phyloP scores from a whole-genome alignment of 2,329 filamentous ascomycete species.

The Aspergillus pseudoviridinutans region DNA sequence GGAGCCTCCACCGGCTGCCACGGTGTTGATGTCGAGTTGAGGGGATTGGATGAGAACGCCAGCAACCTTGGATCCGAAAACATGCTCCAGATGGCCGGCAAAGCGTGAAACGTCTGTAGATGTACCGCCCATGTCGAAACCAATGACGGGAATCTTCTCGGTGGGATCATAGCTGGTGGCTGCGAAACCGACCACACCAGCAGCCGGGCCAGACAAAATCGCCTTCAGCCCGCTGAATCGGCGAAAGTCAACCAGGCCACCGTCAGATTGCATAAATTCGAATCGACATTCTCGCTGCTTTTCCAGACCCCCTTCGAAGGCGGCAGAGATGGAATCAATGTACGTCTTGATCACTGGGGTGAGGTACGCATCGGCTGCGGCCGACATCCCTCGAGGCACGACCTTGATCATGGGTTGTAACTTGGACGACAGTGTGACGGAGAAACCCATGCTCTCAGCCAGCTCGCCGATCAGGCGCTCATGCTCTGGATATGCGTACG shows the following conservation, averaged over 20 bases:
- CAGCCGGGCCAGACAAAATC: constrained; percentile 87
- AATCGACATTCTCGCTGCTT: constrained; percentile 72
- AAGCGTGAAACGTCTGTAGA: constrained; percentile 86
- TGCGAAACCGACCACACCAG: constrained; percentile 89
- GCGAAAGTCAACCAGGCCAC: constrained; percentile 56
- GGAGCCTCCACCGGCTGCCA: constrained; percentile 73
- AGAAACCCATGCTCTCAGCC: constrained; percentile 74
- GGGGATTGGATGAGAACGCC: constrained; percentile 93
- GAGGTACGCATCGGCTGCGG: constrained; percentile 75
- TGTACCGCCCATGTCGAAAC: constrained; percentile 94
- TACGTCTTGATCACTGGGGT: constrained; percentile 77
- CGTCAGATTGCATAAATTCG: constrained; percentile 96
- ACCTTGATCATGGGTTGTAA: constrained; percentile 85
- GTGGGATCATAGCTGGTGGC: constrained; percentile 82
- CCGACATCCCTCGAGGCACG: constrained; percentile 71
- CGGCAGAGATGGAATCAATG: constrained; percentile 52
- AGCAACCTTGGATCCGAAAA: constrained; percentile 89
- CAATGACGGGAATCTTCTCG: constrained; percentile 81
- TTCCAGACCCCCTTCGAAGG: constrained; percentile 75
- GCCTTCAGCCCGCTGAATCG: constrained; percentile 80
- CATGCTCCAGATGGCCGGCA: constrained; percentile 83
- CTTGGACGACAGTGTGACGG: constrained; percentile 72
- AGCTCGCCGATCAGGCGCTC: constrained; percentile 74
- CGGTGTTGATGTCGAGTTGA: constrained; percentile 91
- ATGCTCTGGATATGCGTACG: constrained; percentile 83